phyloP scores from a whole-genome alignment of 768 basidiomycete genomes.

The Podaxis sp. region DNA sequence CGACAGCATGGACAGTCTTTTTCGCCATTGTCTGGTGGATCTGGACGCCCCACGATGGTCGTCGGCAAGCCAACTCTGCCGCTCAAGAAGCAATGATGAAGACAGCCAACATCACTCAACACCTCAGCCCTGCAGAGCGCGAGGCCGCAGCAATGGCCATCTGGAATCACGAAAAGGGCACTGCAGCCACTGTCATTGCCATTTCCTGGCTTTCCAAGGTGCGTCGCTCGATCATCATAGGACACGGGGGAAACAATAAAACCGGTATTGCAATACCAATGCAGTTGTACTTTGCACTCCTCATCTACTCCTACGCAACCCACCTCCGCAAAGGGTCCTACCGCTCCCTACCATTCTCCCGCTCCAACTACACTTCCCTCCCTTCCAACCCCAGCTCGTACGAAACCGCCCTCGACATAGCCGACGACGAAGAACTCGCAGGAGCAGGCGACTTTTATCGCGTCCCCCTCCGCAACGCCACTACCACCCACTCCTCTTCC shows the following conservation, averaged over 20 bases:
- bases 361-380: slow-evolving; percentile 35
- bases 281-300: slow-evolving; percentile 87
- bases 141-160: slow-evolving; percentile 73
- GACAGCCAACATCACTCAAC: slow-evolving; percentile 47
- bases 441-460: slow-evolving; percentile 70
- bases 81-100: slow-evolving; percentile 88
- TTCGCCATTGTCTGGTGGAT: slow-evolving; percentile 92
- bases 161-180: slow-evolving; percentile 89
- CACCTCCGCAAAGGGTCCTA: slow-evolving; percentile 93
- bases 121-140: slow-evolving; percentile 66
- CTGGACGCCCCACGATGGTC: slow-evolving; percentile 90
- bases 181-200: slow-evolving; percentile 73
- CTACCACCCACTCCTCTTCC: slow-evolving; percentile 31
- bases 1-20: slow-evolving; percentile 88
- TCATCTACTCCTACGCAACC: slow-evolving; percentile 90
- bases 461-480: slow-evolving; percentile 47
- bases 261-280: not conserved
- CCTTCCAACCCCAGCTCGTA: slow-evolving; percentile 32
- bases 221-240: slow-evolving; percentile 23
- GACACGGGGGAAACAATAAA: not conserved
- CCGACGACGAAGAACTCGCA: slow-evolving; percentile 62
- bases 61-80: slow-evolving; percentile 72
- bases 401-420: slow-evolving; percentile 30
- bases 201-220: slow-evolving; percentile 91
- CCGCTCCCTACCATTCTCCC: slow-evolving; percentile 68